Evolutionary conservation across 2,329 filamentous ascomycete genomes (phyloP), one percentile per base, ranked within the genome.

Genomic region (Nigrospora osmanthi): DNA sequence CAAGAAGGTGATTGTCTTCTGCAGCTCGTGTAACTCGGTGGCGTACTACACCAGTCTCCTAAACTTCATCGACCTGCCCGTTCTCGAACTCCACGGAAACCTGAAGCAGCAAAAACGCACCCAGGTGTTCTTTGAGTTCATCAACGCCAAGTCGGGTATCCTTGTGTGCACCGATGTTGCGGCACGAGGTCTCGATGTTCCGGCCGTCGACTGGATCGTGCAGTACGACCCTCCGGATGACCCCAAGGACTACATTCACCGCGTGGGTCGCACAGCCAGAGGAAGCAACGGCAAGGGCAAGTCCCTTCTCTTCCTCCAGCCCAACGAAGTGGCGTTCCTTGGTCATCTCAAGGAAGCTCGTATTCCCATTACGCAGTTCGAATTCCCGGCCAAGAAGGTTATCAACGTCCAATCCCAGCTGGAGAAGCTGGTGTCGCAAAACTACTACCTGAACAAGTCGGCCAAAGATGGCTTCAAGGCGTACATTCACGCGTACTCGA

Each of bases 31-130:
- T 65, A 89, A 89, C 59, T 94, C 86, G 54, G 91, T 97, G 58
- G 95, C 95, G 65, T 98, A 97, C 69, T 89, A 95, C 67, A 82
- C 87, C 23, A 90, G 97, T 65, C 80, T 98, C 28, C 81, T 98
- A 54, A 97, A 97, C 71, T 97, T 87, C 65, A 87, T 88, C 54
- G 84, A 88, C 59, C 70, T 88, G 2, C 84, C 84, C 6, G 83
- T 88, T 19, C 72, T 89, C 23, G 83, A 84, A 53, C 70, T 90
- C 2, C 85, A 89, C 60, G 93, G 89, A 54, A 96, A 98, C 70
- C 89, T 95, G 69, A 98, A 98, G 69, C 93, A 98, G 68, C 89
- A 96, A 68, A 95, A 95, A 67, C 87, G 93, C n/a, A 98, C 93
- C 19, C 95, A 94, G 62, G 95, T 89, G 1, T 98, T 98, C 65